These are phyloP conservation scores for Agaricus bisporus DNA, from an alignment of 768 basidiomycete species.

Conservation along the genomic window DNA sequence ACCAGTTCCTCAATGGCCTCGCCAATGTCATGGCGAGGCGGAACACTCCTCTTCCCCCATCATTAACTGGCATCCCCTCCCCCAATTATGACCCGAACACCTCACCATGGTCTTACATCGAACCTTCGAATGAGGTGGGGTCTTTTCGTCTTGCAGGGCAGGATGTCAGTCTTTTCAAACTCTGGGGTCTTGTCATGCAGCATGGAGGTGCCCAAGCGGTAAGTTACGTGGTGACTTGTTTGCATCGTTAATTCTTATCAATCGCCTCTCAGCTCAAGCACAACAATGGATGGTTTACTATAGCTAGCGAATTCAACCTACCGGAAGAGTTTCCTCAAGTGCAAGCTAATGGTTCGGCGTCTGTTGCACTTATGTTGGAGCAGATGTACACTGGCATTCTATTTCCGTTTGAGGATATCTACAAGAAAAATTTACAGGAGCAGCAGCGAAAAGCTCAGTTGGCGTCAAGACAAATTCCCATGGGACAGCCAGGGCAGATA, in stretches of 20 bases:
- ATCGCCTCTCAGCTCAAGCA: constrained; percentile 33
- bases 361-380: constrained; percentile 45
- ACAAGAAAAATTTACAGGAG: constrained; percentile 55
- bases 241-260: constrained; percentile 12
- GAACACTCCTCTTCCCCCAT: constrained; percentile 67
- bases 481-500: constrained; percentile 18
- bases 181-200: constrained; percentile 59
- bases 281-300: constrained; percentile 50
- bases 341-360: constrained; percentile 39
- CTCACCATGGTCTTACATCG: constrained; percentile 63
- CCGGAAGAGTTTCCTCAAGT: constrained; percentile 48
- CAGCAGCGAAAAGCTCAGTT: constrained; percentile 51
- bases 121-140: constrained; percentile 57
- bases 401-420: constrained; percentile 66
- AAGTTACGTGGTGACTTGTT: constrained; percentile 19
- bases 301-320: constrained; percentile 53
- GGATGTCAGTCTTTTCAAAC: constrained; percentile 70
- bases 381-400: constrained; percentile 60
- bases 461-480: constrained; percentile 31
- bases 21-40: constrained; percentile 53
- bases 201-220: constrained; percentile 61
- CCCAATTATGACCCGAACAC: constrained; percentile 55
- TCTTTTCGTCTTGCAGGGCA: constrained; percentile 63
- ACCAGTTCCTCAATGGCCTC: constrained; percentile 54
- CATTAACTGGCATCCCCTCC: constrained; percentile 55